Evolutionary conservation across 805 yeast genomes (phyloP).

Genomic region (Yamadazyma nakazawae): DNA sequence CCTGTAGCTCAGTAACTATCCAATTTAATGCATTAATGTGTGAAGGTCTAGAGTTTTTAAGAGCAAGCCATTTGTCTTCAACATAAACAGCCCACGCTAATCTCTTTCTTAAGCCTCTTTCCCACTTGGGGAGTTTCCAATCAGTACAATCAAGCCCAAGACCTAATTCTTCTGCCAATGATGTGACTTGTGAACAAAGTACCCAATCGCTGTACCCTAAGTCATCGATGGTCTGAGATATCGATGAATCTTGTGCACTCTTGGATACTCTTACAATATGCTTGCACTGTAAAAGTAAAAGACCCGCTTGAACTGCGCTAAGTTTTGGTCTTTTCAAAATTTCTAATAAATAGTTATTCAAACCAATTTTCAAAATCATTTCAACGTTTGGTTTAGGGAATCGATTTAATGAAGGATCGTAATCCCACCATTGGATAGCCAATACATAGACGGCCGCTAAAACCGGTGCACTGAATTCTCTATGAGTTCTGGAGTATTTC

Average conservation of each 20-base stretch:
- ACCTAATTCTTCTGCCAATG: conserved; percentile 87
- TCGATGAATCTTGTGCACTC: conserved; percentile 1
- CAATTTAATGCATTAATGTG: conserved; percentile 75
- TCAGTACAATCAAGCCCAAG: conserved; percentile 84
- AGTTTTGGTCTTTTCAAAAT: conserved; percentile 83
- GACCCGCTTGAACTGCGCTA: conserved; percentile 89
- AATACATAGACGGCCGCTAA: conserved; percentile 86
- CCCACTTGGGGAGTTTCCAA: conserved; percentile 97
- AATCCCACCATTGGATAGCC: conserved; percentile 94
- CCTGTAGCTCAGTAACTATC: conserved; percentile 66
- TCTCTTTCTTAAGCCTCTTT: conserved; percentile 79
- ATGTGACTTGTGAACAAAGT: conserved; percentile 79
- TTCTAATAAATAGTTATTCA: conserved; percentile 71
- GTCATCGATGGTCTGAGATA: conserved; percentile 16
- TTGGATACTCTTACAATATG: conserved; percentile 27
- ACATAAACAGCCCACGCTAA: conserved; percentile 94
- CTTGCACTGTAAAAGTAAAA: conserved; percentile 68
- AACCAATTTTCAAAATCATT: conserved; percentile 40
- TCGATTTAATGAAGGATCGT: conserved; percentile 71
- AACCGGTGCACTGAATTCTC: conserved; percentile 88
- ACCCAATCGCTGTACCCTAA: conserved; percentile 73
- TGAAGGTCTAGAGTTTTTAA: conserved; percentile 81
- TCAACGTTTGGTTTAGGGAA: conserved; percentile 76
- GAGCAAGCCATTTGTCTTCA: conserved; percentile 88
- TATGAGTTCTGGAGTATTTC: conserved; percentile 83